Base-by-base conservation (phyloP, 176 grass and related monocot species). In the Musa acuminata region DNA sequence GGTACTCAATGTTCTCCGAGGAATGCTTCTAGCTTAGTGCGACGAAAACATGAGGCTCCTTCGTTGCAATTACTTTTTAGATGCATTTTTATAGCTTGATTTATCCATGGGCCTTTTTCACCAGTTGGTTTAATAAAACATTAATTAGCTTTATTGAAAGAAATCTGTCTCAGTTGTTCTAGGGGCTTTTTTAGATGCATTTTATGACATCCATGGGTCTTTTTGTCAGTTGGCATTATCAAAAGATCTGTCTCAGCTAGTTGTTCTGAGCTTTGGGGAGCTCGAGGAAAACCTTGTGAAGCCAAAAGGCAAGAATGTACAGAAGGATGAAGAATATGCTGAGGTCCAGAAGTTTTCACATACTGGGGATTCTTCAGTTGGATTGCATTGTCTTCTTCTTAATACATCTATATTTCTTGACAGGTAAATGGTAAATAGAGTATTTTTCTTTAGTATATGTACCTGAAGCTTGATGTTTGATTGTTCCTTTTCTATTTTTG, bases 391-490 rank as follows among this genome's bases (percentile, higher is more conserved):
- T 86, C 77, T 98, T 58, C 77, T 92, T 78, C 82, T 93, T 53
- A 88, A 98, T 69, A 91, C 94, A 63, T 98, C 94, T 71, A 91
- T 93, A 72, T 93, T 98, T 81, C 83, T 82, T 10, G 88, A 82
- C 77, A 87, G 87, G 90, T 98, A 80, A 82, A 27, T 74, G 60
- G n/a, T 49, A 50, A 52, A 72, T 79, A 13, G 6, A 14, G 51
- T 58, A 82, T 48, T 74, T 13, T 53, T 49, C 48, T 83, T 29
- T 69, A 64, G 21, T 77, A 64, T 27, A 14, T 20, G 6, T 60
- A 60, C n/a, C 3, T 19, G n/a, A 60, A 57, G 14, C 14, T 60
- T 60, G 57, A 60, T 20, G 57, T 21, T 60, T 60, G 57, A 21
- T 3, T 6, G 17, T 60, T 60, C n/a, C 8, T 60, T 4, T 1